phyloP scores from a whole-genome alignment of 257 asterid species.

The Salvia hispanica region DNA sequence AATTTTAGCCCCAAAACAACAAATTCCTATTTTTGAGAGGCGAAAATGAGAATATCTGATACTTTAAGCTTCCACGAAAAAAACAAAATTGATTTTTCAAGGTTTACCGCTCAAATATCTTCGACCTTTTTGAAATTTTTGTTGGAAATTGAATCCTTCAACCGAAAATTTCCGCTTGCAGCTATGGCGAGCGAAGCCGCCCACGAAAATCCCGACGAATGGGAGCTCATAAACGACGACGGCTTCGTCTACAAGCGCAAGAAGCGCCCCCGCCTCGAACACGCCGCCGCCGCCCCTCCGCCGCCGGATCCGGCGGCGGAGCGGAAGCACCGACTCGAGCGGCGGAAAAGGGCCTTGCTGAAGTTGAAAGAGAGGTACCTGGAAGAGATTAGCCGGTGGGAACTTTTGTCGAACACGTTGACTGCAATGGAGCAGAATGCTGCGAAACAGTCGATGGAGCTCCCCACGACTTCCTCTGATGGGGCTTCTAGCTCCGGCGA shows the following conservation, averaged over 20 bases:
- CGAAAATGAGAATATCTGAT: constrained; percentile 20
- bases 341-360: constrained; percentile 59
- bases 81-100: constrained; percentile 17
- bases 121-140: constrained; percentile 28
- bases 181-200: constrained; percentile 48
- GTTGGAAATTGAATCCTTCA: not conserved
- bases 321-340: constrained; percentile 51
- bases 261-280: constrained; percentile 51
- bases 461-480: constrained; percentile 37
- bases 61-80: not conserved
- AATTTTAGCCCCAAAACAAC: no score
- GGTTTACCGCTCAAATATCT: constrained; percentile 37
- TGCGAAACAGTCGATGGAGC: constrained; percentile 32
- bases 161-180: constrained; percentile 26
- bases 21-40: constrained; percentile 10
- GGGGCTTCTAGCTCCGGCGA: constrained; percentile 35
- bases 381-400: constrained; percentile 70
- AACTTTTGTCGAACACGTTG: constrained; percentile 66
- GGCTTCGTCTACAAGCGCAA: constrained; percentile 70
- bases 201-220: constrained; percentile 54
- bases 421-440: constrained; percentile 48
- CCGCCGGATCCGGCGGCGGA: constrained; percentile 39
- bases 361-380: constrained; percentile 54
- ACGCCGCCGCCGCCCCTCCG: constrained; percentile 36
- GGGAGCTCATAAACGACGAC: constrained; percentile 67